Evolutionary conservation across 441 rosid genomes (phyloP), one percentile per base, ranked within the genome.

Genomic region (Bruguiera hainesii): DNA sequence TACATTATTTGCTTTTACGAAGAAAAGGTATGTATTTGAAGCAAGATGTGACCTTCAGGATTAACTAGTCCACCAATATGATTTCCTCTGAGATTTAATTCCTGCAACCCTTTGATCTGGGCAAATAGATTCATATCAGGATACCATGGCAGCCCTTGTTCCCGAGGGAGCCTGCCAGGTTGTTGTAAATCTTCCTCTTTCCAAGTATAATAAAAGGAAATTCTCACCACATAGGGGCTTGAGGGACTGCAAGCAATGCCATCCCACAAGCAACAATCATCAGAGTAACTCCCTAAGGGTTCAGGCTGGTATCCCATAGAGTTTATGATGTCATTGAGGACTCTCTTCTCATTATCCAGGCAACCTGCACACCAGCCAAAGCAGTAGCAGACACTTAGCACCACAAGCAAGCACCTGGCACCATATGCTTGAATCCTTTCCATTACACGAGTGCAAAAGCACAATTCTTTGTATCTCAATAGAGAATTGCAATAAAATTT

Each of bases 181-280:
- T 65, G 51, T 23, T 65, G 57, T 5, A 25, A 20, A n/a, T 53
- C 57, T 53, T 2, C 23, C 2, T 53, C 57, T 21, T 21, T 21
- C 57, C 57, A 53, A n/a, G 26, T 11, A 21, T 53, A 21, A 13
- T 53, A 53, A 53, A 53, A 53, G 16, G 57, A 53, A 53, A 53
- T 53, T 53, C 26, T 20, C 57, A 53, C 57, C 28, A 53, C 57
- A 21, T n/a, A n/a, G 26, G 57, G 13, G 28, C 26, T 53, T 53
- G 57, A n/a, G 28, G 57, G 28, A 53, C 21, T 53, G 68, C 60
- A 65, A 7, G 16, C 33, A 35, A 65, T 30, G 19, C 60, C 68
- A 16, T 65, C 60, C 68, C 68, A 65, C 16, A 10, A 39, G 50
- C 68, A 65, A 8, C 68, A 65, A 25, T 65, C 68, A 65, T 65